A percentile compares a stretch with the other conserved stretches of the same genome.
Evolutionary conservation across 2,329 filamentous ascomycete genomes (phyloP).

Genomic region (Pseudocercospora musae): DNA sequence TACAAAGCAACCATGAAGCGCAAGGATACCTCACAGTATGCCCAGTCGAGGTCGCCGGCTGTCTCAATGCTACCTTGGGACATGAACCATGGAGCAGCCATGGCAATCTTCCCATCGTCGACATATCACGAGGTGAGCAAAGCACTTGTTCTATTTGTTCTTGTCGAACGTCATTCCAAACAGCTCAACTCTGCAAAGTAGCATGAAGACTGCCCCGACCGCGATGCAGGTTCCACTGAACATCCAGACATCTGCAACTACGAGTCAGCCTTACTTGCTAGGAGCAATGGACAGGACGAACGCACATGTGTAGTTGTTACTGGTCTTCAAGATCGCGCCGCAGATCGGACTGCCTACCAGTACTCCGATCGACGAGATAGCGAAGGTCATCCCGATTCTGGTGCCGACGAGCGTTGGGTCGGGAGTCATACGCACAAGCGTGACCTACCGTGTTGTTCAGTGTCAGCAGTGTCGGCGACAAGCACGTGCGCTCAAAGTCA

Average conservation of each 20-base stretch:
- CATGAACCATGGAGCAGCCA: too few species aligned
- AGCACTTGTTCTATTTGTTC: too few species aligned
- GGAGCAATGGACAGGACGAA: background rate
- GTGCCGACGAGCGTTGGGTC: constrained; percentile 20
- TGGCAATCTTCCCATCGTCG: too few species aligned
- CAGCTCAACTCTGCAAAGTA: background rate
- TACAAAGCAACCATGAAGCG: too few species aligned
- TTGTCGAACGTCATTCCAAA: background rate
- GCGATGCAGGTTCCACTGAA: background rate
- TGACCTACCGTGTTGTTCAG: constrained; percentile 18
- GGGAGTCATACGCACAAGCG: constrained; percentile 32
- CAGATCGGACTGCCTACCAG: constrained; percentile 3
- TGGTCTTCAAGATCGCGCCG: constrained; percentile 3
- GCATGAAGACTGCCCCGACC: background rate
- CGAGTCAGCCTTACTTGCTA: background rate
- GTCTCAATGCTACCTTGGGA: too few species aligned
- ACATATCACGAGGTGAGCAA: too few species aligned
- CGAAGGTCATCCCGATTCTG: constrained; percentile 8
- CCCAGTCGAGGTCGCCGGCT: too few species aligned
- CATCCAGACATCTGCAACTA: background rate
- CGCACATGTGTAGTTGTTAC: background rate
- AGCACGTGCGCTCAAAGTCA: constrained; percentile 4
- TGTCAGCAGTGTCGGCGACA: too few species aligned
- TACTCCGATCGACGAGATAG: constrained; percentile 3
- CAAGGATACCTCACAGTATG: too few species aligned